Evolutionary conservation across 169 alveolate species (phyloP).

Genomic region (Plasmodium gonderi): DNA sequence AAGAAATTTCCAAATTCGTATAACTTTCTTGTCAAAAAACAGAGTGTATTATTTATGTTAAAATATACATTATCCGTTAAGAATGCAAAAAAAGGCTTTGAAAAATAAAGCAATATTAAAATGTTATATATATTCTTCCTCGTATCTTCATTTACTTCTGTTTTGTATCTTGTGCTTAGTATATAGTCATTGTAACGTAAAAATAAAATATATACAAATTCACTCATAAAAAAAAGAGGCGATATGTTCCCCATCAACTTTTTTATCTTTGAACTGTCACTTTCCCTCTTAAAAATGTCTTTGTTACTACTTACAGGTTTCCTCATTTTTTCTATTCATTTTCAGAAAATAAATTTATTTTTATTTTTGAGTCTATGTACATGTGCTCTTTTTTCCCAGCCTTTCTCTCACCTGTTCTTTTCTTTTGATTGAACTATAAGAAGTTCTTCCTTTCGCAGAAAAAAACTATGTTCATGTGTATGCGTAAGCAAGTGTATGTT

Average conservation of each 20-base stretch:
- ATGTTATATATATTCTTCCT: conserved; percentile 63
- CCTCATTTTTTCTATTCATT: conserved; percentile 70
- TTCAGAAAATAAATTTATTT: background rate
- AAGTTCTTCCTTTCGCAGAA: background rate
- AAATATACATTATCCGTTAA: conserved; percentile 69
- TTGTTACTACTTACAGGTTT: conserved; percentile 9
- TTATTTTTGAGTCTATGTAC: background rate
- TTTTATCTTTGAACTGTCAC: conserved; percentile 36
- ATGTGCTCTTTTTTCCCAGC: too few species aligned
- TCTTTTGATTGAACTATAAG: background rate
- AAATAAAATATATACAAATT: conserved; percentile 53
- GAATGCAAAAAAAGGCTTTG: conserved; percentile 56
- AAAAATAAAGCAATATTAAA: conserved; percentile 45
- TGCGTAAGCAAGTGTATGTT: background rate
- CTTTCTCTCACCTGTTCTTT: background rate
- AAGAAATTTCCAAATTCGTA: conserved; percentile 2
- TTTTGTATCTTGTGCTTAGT: conserved; percentile 52
- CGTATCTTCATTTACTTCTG: conserved; percentile 10
- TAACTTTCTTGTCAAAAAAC: conserved; percentile 18
- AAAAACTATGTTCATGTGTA: background rate
- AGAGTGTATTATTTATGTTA: conserved; percentile 55
- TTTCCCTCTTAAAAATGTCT: conserved; percentile 55
- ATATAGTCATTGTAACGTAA: conserved; percentile 65
- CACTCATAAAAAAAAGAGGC: conserved; percentile 68
- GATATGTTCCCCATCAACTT: conserved; percentile 37